phyloP scores from a whole-genome alignment of 805 yeast species.

The Teunomyces tritomae region DNA sequence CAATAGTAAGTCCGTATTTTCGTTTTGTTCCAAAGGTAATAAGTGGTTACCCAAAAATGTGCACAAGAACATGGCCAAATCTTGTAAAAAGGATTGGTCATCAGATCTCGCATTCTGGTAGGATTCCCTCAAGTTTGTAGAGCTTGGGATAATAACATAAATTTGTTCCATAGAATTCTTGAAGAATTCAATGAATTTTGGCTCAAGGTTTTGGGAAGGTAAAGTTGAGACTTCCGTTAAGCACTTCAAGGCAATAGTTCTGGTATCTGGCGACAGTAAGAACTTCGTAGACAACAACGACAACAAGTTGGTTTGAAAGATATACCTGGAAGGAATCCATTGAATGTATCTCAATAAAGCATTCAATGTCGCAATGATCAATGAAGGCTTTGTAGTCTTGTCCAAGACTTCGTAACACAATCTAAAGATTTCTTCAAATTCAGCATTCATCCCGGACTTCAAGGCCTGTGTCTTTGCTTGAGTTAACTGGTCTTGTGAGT shows the following conservation, averaged over 20 bases:
- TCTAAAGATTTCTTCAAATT: conserved; percentile 89
- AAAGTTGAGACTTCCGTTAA: conserved; percentile 85
- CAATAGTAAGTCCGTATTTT: conserved; percentile 59
- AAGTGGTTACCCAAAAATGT: conserved; percentile 80
- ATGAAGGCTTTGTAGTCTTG: conserved; percentile 79
- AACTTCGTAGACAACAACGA: conserved; percentile 72
- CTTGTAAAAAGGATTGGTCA: conserved; percentile 93
- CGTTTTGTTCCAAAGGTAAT: conserved; percentile 53
- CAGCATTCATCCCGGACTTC: conserved; percentile 80
- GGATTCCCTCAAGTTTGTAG: conserved; percentile 65
- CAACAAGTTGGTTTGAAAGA: conserved; percentile 83
- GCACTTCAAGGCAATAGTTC: conserved; percentile 86
- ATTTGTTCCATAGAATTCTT: conserved; percentile 71
- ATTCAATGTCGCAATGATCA: conserved; percentile 79
- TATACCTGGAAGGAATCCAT: conserved; percentile 91
- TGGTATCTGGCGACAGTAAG: conserved; percentile 70
- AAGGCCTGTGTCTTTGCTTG: conserved; percentile 87
- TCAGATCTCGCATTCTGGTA: conserved; percentile 73
- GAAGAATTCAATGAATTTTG: conserved; percentile 67
- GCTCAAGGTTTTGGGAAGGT: conserved; percentile 49
- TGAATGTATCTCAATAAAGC: conserved; percentile 81
- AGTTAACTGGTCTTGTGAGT: conserved; percentile 93
- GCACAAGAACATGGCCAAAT: conserved; percentile 87
- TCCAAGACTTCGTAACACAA: conserved; percentile 92
- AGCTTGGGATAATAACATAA: conserved; percentile 64